Base-by-base conservation (phyloP, 768 basidiomycete genomes). In the Tricholomella constricta region DNA sequence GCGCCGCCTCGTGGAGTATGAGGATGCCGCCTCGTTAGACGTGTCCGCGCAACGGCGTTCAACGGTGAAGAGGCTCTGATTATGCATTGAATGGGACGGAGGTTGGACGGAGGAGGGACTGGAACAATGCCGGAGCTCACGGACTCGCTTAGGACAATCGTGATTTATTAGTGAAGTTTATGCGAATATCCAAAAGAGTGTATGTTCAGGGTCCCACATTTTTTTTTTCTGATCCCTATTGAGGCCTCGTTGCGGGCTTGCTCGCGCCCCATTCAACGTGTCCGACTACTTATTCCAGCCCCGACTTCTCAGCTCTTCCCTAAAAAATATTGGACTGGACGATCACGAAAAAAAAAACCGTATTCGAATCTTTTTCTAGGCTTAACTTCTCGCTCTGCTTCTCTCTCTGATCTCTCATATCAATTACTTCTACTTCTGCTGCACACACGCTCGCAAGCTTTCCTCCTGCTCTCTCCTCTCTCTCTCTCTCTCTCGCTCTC, bases 71-170 rank as follows among this genome's bases (percentile, higher is more conserved):
- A 25, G 34, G 17, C 8, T 17, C 22, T 29, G 23, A 48, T 48
- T 48, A 48, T 48, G 47, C 32, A 26, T 38, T 26, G 15, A 38
- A 35, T 47, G 35, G 26, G 20, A 22, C 32, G 42, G n/a, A n/a
- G n/a, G n/a, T n/a, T 10, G 31, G 31, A 32, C 31, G 38, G 34
- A 29, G 51, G 9, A 5, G 15, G 22, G 15, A n/a, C 35, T 45
- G 26, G 50, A 53, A 56, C 40, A 45, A 48, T 44, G 52, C 36
- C 35, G 29, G 20, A 37, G 50, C 52, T 58, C 56, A 50, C 46
- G 55, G 43, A 43, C 38, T 61, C 56, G 59, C 62, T 62, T 62
- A 58, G 40, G 54, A 60, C 59, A 57, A 55, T 60, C 58, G 49
- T 47, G 46, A n/a, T 54, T 49, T 43, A 61, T 58, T 62, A 46